These are phyloP conservation scores for Salix brachista DNA, from an alignment of 345 rosid genomes.

Conservation along the genomic window DNA sequence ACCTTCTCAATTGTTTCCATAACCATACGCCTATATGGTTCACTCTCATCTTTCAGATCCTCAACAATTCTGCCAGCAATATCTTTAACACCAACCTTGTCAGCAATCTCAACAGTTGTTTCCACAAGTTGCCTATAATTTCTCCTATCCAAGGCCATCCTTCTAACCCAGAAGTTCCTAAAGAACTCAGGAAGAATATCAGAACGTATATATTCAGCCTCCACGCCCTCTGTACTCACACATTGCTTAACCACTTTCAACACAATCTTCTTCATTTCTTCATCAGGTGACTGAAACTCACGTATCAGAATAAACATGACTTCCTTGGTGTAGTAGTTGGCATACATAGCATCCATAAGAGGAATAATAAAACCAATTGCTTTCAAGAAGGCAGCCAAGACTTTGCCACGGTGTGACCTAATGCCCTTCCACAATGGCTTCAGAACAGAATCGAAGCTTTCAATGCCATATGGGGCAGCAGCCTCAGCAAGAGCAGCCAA, in stretches of 20 bases:
- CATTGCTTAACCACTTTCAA: conserved; percentile 98
- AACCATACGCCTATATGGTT: conserved; percentile 87
- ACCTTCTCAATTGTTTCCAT: conserved; percentile 99
- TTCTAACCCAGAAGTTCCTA: conserved; percentile 87
- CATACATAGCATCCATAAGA: conserved; percentile 93
- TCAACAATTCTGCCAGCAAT: conserved; percentile 85
- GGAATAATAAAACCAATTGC: conserved; percentile 99
- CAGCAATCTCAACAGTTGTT: conserved; percentile 95
- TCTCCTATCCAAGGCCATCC: conserved; percentile 96
- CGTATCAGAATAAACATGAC: conserved; percentile 90
- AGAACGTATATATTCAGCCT: conserved; percentile 76
- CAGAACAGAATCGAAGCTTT: conserved; percentile 93
- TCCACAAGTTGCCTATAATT: conserved; percentile 92
- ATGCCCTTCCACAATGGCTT: conserved; percentile 99
- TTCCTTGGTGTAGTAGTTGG: conserved; percentile 94
- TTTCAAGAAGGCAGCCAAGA: conserved; percentile 98
- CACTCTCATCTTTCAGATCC: conserved; percentile 97
- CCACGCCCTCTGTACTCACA: conserved; percentile 98
- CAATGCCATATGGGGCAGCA: conserved; percentile 98
- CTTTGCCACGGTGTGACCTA: conserved; percentile 96
- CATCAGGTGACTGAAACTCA: conserved; percentile 99
- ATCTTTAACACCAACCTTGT: conserved; percentile 94
- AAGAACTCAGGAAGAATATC: conserved; percentile 96
- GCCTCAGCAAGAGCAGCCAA: conserved; percentile 99
- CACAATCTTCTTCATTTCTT: conserved; percentile 98